A percentile compares a stretch with the other conserved stretches of the same genome.
phyloP scores from a whole-genome alignment of 208 protist species.

The Acanthamoeba culbertsoni region DNA sequence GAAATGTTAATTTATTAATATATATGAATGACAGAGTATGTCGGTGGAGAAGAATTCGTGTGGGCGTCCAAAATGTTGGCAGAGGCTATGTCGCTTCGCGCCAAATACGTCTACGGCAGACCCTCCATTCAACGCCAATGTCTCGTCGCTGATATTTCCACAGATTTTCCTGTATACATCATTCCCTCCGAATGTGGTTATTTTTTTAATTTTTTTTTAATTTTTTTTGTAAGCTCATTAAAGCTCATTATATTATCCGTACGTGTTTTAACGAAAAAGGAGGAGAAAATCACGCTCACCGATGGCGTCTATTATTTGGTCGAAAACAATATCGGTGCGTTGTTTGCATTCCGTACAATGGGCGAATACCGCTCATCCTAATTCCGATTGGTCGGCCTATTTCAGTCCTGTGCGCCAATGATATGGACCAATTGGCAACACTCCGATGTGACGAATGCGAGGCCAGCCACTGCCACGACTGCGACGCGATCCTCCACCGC shows the following conservation, averaged over 20 bases:
- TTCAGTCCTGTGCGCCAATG: background rate
- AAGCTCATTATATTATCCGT: no score
- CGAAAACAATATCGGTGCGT: background rate
- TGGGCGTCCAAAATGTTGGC: constrained; percentile 15
- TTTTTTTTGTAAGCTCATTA: no score
- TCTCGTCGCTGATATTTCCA: no score
- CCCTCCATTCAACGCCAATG: background rate
- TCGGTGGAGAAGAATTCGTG: background rate
- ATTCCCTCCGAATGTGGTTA: no score
- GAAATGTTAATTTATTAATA: background rate
- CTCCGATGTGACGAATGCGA: background rate
- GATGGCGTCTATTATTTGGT: background rate
- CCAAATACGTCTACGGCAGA: constrained; percentile 16
- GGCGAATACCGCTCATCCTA: background rate
- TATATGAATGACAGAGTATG: background rate
- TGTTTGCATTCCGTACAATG: background rate
- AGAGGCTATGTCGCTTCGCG: background rate
- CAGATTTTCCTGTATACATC: no score
- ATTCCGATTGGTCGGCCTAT: background rate
- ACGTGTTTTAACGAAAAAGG: no score
- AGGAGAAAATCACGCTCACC: background rate
- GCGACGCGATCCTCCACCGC: background rate
- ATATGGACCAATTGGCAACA: background rate
- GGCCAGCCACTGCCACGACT: background rate
- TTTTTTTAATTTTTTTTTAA: no score